These are phyloP conservation scores for Acacia acuminata DNA, from an alignment of 306 rosid species.

Conservation along the genomic window DNA sequence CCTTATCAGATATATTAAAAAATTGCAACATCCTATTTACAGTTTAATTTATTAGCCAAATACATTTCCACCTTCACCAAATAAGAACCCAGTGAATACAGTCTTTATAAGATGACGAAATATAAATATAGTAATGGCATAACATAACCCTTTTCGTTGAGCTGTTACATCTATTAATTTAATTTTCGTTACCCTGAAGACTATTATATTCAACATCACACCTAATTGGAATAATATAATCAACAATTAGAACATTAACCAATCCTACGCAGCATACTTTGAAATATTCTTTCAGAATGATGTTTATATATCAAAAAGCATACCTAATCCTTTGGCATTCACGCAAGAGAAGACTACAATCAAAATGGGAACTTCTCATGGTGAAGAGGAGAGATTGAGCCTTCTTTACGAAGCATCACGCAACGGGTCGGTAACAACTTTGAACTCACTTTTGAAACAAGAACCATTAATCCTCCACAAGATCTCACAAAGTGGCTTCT, in stretches of 20 bases:
- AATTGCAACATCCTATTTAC: neutral
- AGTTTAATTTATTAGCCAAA: neutral
- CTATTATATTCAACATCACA: neutral
- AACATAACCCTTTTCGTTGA: neutral
- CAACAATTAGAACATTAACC: neutral
- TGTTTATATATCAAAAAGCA: neutral
- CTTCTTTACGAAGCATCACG: neutral
- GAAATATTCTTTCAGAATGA: neutral
- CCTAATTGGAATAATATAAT: neutral
- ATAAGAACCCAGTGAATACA: neutral
- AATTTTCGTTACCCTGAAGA: neutral
- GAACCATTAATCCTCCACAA: neutral
- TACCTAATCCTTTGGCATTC: too few species aligned
- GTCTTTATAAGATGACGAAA: neutral
- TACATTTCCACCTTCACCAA: neutral
- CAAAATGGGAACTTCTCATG: neutral
- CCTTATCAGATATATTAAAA: neutral
- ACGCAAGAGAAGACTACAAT: too few species aligned
- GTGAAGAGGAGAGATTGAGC: neutral
- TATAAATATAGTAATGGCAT: neutral
- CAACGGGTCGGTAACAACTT: rapidly evolving
- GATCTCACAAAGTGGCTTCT: neutral
- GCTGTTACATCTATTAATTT: neutral
- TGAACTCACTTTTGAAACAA: neutral
- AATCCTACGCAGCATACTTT: neutral